Evolutionary conservation across 2,329 filamentous ascomycete species (phyloP).

Genomic region (Cladorrhinum sp.): DNA sequence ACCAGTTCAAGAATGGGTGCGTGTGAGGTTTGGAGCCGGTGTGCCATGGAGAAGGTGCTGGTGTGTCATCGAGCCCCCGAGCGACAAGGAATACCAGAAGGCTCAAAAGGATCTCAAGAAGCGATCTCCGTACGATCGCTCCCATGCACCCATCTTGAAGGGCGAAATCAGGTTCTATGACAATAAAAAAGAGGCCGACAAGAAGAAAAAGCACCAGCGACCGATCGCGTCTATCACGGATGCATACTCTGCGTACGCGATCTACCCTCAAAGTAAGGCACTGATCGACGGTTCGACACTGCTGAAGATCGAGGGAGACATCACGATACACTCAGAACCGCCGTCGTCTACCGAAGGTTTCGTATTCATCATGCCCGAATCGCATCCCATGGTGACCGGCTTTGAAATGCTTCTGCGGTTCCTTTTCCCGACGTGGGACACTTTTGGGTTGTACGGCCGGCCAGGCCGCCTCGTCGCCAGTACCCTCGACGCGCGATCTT

Average conservation of each 20-base stretch:
- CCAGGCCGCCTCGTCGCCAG: slow-evolving; percentile 85
- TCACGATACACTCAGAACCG: slow-evolving; percentile 79
- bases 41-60: slow-evolving; percentile 96
- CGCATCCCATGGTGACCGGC: slow-evolving; percentile 83
- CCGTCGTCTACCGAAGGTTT: slow-evolving; percentile 84
- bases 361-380: slow-evolving; percentile 96
- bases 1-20: slow-evolving; percentile 86
- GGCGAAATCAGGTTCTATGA: slow-evolving; percentile 96
- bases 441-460: slow-evolving; percentile 86
- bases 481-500: slow-evolving; percentile 76
- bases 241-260: slow-evolving; percentile 87
- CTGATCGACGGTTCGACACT: slow-evolving; percentile 92
- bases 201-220: slow-evolving; percentile 77
- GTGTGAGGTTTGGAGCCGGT: slow-evolving; percentile 91
- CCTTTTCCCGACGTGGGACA: slow-evolving; percentile 91
- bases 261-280: slow-evolving; percentile 92
- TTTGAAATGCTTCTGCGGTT: slow-evolving; percentile 95
- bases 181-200: slow-evolving; percentile 67
- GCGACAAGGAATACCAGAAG: slow-evolving; percentile 88
- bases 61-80: slow-evolving; percentile 89
- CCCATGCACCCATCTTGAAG: slow-evolving; percentile 64
- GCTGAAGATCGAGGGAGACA: slow-evolving; percentile 87
- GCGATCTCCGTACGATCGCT: slow-evolving; percentile 77
- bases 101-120: slow-evolving; percentile 79
- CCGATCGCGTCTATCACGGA: slow-evolving; percentile 91